Percentiles rank a stretch among this genome's conserved stretches.
Evolutionary conservation across 371 early-diverging fungal species (phyloP).

Genomic region (Rhizopus arrhizus): DNA sequence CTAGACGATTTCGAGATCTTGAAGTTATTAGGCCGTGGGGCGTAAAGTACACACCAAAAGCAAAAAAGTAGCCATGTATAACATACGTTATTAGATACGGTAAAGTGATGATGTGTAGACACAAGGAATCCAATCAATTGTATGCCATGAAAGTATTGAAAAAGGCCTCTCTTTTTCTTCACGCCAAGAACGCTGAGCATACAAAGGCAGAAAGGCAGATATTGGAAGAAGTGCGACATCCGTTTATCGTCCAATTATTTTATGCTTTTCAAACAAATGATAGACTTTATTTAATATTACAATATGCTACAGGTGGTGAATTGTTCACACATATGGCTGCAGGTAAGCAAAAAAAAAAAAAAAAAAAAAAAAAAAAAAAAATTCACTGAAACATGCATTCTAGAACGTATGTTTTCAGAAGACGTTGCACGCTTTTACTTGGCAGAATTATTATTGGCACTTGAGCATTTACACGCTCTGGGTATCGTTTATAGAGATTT

Average conservation of each 20-base stretch:
- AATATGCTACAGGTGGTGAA: slow-evolving; percentile 99
- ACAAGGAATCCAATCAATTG: slow-evolving; percentile 46
- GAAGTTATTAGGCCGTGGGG: slow-evolving; percentile 93
- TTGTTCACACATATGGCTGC: slow-evolving; percentile 71
- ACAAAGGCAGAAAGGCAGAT: slow-evolving; percentile 78
- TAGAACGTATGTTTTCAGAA: slow-evolving; percentile 81
- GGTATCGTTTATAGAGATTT: slow-evolving; percentile 89
- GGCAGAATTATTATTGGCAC: slow-evolving; percentile 81
- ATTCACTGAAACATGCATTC: not conserved
- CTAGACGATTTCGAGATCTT: slow-evolving; percentile 90
- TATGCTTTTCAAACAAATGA: slow-evolving; percentile 93
- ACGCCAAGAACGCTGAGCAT: slow-evolving; percentile 71
- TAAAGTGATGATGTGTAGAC: slow-evolving; percentile 47
- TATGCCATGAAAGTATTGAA: slow-evolving; percentile 94
- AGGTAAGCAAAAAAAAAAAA: slow-evolving; percentile 21
- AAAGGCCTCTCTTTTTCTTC: slow-evolving; percentile 79
- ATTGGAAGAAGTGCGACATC: slow-evolving; percentile 76
- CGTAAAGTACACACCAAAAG: slow-evolving; percentile 21
- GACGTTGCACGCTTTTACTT: slow-evolving; percentile 82
- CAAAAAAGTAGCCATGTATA: not conserved
- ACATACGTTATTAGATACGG: slow-evolving; percentile 34
- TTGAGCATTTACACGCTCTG: slow-evolving; percentile 84
- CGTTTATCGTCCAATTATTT: slow-evolving; percentile 94
- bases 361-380: not conserved
- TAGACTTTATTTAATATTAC: slow-evolving; percentile 91